Evolutionary conservation across 768 basidiomycete genomes (phyloP).

Genomic region (Atractiella rhizophila): DNA sequence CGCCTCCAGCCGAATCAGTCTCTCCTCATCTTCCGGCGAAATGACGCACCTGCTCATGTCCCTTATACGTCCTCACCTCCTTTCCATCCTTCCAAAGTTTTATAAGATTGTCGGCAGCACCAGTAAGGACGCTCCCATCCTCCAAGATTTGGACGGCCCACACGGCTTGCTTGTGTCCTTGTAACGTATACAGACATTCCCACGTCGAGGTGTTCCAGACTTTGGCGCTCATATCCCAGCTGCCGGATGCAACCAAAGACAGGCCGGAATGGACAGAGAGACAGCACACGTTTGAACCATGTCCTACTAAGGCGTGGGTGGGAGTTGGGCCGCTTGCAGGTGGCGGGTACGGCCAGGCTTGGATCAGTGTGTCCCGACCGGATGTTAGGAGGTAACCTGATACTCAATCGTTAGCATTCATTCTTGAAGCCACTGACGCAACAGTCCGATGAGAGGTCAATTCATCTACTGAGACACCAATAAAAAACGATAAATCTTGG

Average conservation of each 20-base stretch:
- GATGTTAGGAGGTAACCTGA: slow-evolving; percentile 69
- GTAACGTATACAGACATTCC: slow-evolving; percentile 51
- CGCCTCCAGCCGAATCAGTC: too few relatives aligned
- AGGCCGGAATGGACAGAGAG: slow-evolving; percentile 45
- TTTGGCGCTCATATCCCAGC: slow-evolving; percentile 95
- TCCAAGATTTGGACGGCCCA: slow-evolving; percentile 63
- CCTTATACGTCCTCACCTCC: slow-evolving; percentile 46
- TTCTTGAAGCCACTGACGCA: too few relatives aligned
- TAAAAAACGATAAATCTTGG: too few relatives aligned
- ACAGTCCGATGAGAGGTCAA: too few relatives aligned
- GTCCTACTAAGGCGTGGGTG: slow-evolving; percentile 57
- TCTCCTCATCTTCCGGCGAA: too few relatives aligned
- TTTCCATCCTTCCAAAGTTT: slow-evolving; percentile 53
- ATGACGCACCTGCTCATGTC: slow-evolving; percentile 75
- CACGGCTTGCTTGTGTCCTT: slow-evolving; percentile 70
- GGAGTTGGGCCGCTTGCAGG: slow-evolving; percentile 33
- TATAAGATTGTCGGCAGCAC: slow-evolving; percentile 84
- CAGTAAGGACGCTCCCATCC: slow-evolving; percentile 26
- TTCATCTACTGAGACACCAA: too few relatives aligned
- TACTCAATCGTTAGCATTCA: too few relatives aligned
- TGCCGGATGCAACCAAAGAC: slow-evolving; percentile 56
- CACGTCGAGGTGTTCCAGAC: slow-evolving; percentile 32
- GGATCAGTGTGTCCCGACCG: slow-evolving; percentile 68
- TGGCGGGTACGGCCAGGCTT: slow-evolving; percentile 30
- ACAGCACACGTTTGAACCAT: slow-evolving; percentile 70